Base-by-base conservation (phyloP, 108 stramenopile genomes). In the Conticribra guillardii region DNA sequence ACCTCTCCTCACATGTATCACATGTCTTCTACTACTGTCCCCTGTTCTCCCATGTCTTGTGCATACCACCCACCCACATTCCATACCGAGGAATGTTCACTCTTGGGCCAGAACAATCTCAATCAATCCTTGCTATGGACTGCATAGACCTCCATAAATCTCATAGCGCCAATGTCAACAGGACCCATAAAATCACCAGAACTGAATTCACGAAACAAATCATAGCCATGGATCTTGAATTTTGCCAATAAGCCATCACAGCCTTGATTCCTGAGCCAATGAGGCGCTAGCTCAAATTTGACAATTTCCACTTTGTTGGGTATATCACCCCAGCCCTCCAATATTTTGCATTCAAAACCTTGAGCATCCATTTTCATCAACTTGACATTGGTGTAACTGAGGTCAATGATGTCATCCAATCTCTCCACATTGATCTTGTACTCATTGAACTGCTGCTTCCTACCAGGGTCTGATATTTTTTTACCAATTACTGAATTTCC, bases 301-400 rank as follows among this genome's bases (percentile, higher is more conserved):
- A 70, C 31, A n/a, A 18, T 32, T 60, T 70, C 69, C 31, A 60
- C 52, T 17, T 33, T 70, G n/a, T 69, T 37, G 14, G 56, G 52
- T 66, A 73, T n/a, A 18, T 45, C 24, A 24, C 65, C 65, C 73
- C 65, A 41, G 3, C 72, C 72, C n/a, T 73, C 49, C 26, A 73
- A 46, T 16, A 67, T 58, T 17, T 59, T 54, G 46, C 73, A 74
- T 57, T 74, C 65, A 56, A 37, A 74, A 9, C 65, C 73, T 41
- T 74, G 73, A 17, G 55, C 73, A 67, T 74, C 73, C 73, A 74
- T 59, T 57, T 74, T 74, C 57, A 74, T 48, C 22, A 74, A 51
- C 45, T 23, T 28, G 18, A 70, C 45, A 4, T 32, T 32, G 3
- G 45, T 24, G 2, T 37, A 4, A 26, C 58, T 33, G 16, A 54